A percentile compares a stretch with the other conserved stretches of the same genome.
phyloP scores from a whole-genome alignment of 345 rosid species.

The Triadica sebifera region DNA sequence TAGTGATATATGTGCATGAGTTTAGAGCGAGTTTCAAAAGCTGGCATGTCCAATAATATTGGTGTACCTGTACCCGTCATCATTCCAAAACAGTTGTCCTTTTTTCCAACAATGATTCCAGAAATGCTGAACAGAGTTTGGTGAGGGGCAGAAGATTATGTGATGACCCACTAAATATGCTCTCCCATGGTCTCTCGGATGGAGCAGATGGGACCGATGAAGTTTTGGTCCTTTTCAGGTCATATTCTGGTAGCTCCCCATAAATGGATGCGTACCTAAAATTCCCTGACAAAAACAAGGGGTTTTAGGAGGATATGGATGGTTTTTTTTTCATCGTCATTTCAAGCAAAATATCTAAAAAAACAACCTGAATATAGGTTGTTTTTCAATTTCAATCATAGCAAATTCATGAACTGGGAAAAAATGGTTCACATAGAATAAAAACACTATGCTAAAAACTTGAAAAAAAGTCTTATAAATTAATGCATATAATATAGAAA shows the following conservation, averaged over 20 bases:
- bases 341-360: no score
- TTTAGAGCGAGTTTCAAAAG: no score
- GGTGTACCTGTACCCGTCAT: neutral
- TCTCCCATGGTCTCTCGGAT: slow-evolving; percentile 82
- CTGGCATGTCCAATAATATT: neutral
- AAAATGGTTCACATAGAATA: no score
- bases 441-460: no score
- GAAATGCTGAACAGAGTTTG: slow-evolving; percentile 63
- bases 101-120: slow-evolving; percentile 77
- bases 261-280: slow-evolving; percentile 71
- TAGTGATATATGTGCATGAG: neutral
- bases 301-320: neutral
- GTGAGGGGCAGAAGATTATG: slow-evolving; percentile 81
- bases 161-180: slow-evolving; percentile 74
- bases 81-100: slow-evolving; percentile 52
- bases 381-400: no score
- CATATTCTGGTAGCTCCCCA: slow-evolving; percentile 60
- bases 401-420: no score
- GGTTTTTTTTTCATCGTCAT: no score
- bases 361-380: no score
- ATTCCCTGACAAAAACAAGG: slow-evolving; percentile 33
- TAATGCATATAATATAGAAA: no score
- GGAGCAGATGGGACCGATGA: slow-evolving; percentile 39
- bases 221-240: slow-evolving; percentile 36
- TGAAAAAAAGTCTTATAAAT: no score